Evolutionary conservation across 768 basidiomycete genomes (phyloP).

Genomic region (Peribolospora kevripleyi): DNA sequence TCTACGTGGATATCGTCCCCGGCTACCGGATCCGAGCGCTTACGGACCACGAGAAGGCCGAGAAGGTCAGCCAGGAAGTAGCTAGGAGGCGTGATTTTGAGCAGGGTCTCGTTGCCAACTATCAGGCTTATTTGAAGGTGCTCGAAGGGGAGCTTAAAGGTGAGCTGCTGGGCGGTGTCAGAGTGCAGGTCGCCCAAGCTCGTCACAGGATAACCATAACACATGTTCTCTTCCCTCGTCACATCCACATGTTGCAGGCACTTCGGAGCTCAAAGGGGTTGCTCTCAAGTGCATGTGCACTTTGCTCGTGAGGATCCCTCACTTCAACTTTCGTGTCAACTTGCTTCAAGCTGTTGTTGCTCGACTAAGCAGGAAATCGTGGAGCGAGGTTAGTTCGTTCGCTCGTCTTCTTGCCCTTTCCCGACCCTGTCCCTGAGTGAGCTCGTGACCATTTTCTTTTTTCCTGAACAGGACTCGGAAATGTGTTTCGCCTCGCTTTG

Average conservation of each 20-base stretch:
- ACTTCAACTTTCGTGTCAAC: slow-evolving; percentile 92
- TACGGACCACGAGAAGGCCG: slow-evolving; percentile 68
- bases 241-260: slow-evolving; percentile 10
- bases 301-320: slow-evolving; percentile 52
- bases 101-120: slow-evolving; percentile 65
- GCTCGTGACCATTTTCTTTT: slow-evolving; percentile 2
- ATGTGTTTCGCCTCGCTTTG: slow-evolving; percentile 60
- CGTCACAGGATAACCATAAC: not conserved
- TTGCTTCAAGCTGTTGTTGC: slow-evolving; percentile 69
- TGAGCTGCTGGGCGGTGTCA: slow-evolving; percentile 16
- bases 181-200: not conserved
- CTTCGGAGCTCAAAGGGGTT: slow-evolving; percentile 34
- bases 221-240: slow-evolving; percentile 1
- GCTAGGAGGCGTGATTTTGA: slow-evolving; percentile 78
- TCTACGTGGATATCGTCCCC: slow-evolving; percentile 88
- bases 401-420: not conserved
- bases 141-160: slow-evolving; percentile 75
- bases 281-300: slow-evolving; percentile 71
- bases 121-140: slow-evolving; percentile 65
- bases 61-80: slow-evolving; percentile 87
- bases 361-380: slow-evolving; percentile 56
- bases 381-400: slow-evolving; percentile 47
- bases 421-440: not conserved
- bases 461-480: slow-evolving; percentile 42
- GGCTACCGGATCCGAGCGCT: slow-evolving; percentile 82